phyloP scores from a whole-genome alignment of 805 yeast genomes.

The Starmerella kuoi region DNA sequence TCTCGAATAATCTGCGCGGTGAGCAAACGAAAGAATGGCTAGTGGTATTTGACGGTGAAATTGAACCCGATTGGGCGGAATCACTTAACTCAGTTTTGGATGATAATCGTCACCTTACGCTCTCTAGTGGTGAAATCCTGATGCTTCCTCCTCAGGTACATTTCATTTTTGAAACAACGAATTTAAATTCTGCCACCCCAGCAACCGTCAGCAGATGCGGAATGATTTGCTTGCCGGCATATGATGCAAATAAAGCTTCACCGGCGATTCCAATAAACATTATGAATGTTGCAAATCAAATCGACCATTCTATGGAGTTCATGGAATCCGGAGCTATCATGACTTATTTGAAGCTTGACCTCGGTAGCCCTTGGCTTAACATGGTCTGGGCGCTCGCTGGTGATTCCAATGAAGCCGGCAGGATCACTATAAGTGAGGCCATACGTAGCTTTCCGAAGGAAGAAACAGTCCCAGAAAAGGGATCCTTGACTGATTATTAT shows the following conservation, averaged over 20 bases:
- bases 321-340: slow-evolving; percentile 30
- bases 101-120: slow-evolving; percentile 67
- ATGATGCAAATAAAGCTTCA: not conserved
- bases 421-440: slow-evolving; percentile 2
- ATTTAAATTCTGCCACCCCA: slow-evolving; percentile 56
- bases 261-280: slow-evolving; percentile 13
- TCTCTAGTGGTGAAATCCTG: slow-evolving; percentile 83
- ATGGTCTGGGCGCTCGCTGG: slow-evolving; percentile 58
- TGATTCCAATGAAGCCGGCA: slow-evolving; percentile 28
- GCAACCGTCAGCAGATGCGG: slow-evolving; percentile 94
- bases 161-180: slow-evolving; percentile 66
- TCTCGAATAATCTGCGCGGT: slow-evolving; percentile 45
- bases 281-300: slow-evolving; percentile 24
- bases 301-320: slow-evolving; percentile 44
- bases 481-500: slow-evolving; percentile 33
- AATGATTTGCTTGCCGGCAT: slow-evolving; percentile 44
- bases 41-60: slow-evolving; percentile 84
- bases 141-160: slow-evolving; percentile 50
- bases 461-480: not conserved
- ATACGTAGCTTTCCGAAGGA: slow-evolving; percentile 3
- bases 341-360: slow-evolving; percentile 32
- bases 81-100: slow-evolving; percentile 81
- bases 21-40: slow-evolving; percentile 46
- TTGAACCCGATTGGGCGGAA: slow-evolving; percentile 92
- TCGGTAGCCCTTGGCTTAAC: slow-evolving; percentile 29